Evolutionary conservation across 495 filamentous ascomycete species (phyloP).

Genomic region (Hypoxylon crocopeplum): DNA sequence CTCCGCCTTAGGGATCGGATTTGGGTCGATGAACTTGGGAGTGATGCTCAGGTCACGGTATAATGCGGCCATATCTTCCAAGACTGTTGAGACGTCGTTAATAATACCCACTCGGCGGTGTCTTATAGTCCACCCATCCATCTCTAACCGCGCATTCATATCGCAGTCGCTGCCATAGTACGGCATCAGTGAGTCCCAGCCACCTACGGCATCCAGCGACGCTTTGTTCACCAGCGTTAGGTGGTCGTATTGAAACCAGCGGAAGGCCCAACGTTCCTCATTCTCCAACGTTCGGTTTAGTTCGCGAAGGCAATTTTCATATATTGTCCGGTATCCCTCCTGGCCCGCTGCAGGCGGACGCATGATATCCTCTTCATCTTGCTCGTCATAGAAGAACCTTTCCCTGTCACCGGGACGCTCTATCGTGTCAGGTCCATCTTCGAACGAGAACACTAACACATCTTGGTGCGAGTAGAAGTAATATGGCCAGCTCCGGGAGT

Average conservation of each 20-base stretch:
- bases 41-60: constrained; percentile 44
- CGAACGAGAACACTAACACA: constrained; percentile 60
- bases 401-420: constrained; percentile 38
- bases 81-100: constrained; percentile 53
- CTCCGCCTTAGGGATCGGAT: constrained; percentile 28
- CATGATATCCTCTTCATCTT: constrained; percentile 42
- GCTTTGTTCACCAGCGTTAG: constrained; percentile 57
- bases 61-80: constrained; percentile 50
- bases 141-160: constrained; percentile 59
- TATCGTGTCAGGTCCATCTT: constrained; percentile 48
- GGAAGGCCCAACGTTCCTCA: constrained; percentile 40
- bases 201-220: constrained; percentile 60
- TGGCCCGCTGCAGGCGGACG: constrained; percentile 40
- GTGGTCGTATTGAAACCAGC: constrained; percentile 49
- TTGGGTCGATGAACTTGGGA: constrained; percentile 43
- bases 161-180: constrained; percentile 69
- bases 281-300: constrained; percentile 39
- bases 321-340: constrained; percentile 52
- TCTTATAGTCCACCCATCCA: constrained; percentile 53
- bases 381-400: constrained; percentile 45
- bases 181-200: constrained; percentile 66
- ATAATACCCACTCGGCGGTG: constrained; percentile 50
- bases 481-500: constrained; percentile 54
- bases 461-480: constrained; percentile 70
- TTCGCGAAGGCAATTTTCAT: constrained; percentile 44